These are phyloP conservation scores for Ilex asprella DNA, from an alignment of 257 asterid genomes.

Conservation along the genomic window DNA sequence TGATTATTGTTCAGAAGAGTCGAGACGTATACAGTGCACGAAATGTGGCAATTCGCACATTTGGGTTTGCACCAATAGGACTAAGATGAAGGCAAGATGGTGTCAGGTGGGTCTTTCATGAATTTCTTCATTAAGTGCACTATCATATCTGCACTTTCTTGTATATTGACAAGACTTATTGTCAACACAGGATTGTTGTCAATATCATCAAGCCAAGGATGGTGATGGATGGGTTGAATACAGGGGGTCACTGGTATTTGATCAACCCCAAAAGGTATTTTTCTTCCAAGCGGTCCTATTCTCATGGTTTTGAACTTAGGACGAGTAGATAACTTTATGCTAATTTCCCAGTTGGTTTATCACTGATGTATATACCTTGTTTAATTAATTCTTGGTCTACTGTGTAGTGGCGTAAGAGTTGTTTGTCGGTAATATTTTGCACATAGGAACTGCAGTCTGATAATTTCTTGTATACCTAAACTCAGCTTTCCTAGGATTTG, in stretches of 20 bases:
- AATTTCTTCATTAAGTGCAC: neutral
- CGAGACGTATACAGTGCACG: constrained; percentile 96
- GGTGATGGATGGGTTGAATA: constrained; percentile 99
- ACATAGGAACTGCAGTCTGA: too few relatives aligned
- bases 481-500: too few relatives aligned
- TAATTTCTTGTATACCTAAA: too few relatives aligned
- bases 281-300: neutral
- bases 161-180: constrained; percentile 13
- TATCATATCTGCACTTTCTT: constrained; percentile 1
- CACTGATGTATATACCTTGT: too few relatives aligned
- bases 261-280: constrained; percentile 62
- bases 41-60: constrained; percentile 92
- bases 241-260: constrained; percentile 81
- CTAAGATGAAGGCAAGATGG: constrained; percentile 96
- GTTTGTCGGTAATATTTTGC: too few relatives aligned
- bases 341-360: too few relatives aligned
- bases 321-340: too few relatives aligned
- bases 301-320: too few relatives aligned
- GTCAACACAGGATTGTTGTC: constrained; percentile 81
- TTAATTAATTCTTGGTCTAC: too few relatives aligned
- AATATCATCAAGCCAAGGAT: constrained; percentile 97
- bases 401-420: too few relatives aligned
- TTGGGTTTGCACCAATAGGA: constrained; percentile 92
- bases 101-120: constrained; percentile 64
- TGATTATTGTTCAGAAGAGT: constrained; percentile 80